Base-by-base conservation (phyloP, 2,329 filamentous ascomycete species). In the Cladophialophora immunda region DNA sequence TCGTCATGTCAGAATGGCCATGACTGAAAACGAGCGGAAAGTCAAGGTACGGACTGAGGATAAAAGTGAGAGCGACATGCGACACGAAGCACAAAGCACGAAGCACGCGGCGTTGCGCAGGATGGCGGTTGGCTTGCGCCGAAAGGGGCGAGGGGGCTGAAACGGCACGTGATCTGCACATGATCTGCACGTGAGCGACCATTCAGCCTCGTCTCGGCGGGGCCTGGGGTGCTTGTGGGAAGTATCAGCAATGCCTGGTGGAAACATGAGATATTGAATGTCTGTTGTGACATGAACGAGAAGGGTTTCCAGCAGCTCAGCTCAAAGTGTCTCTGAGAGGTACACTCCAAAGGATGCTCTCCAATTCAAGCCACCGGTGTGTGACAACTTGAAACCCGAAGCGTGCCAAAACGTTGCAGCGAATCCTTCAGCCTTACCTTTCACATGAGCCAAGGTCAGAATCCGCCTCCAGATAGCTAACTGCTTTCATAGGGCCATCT, bases 1-100 rank as follows among this genome's bases (percentile, higher is more conserved):
- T 65, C 53, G 41, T 65, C 53, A 59, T 65, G 29, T 59, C 52
- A 64, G 47, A 29, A 45, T 55, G 55, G 38, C 38, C 64, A 66
- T 66, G 58, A 38, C 25, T 50, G 19, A 25, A 50, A 50, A 15
- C 45, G 45, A 55, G 52, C 52, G 52, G 27, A 55, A 13, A 13
- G 25, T n/a, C 27, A 27, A 55, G 27, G 27, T 3, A 30, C 25
- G 25, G 22, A 50, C 19, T 25, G 45, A 25, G 45, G 30, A 25
- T 50, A n/a, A 19, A 30, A 57, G 54, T 29, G 52, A n/a, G 54
- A 57, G 54, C 36, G 54, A 57, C 45, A 50, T 50, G 45, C 45
- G 45, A 50, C 45, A 50, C 22, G n/a, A 25, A 50, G 19, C 45
- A 50, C 45, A 25, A 25, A 19, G 45, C 13, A 50, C 19, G n/a